Conservation (phyloP, 176 grass and related monocot genomes). For the Elaeis guineensis region DNA sequence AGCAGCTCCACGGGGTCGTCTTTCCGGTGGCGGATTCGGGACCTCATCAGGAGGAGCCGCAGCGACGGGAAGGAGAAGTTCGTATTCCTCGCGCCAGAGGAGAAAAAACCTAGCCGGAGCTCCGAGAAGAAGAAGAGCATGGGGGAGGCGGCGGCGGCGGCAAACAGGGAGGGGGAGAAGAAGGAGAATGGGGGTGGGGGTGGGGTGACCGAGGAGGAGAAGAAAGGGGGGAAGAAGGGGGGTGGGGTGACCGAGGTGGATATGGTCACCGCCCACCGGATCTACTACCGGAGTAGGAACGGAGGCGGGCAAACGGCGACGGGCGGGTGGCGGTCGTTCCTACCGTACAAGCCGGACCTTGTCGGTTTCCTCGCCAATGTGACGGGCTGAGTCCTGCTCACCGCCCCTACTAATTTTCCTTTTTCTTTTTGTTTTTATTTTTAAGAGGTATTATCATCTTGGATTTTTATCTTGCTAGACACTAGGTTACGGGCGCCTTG, state of each 20-base stretch:
- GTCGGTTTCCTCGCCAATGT: slow-evolving; percentile 77
- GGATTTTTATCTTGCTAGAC: background rate
- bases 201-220: too few relatives aligned
- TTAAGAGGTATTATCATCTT: too few relatives aligned
- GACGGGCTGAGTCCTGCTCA: slow-evolving; percentile 54
- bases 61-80: slow-evolving; percentile 85
- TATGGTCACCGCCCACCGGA: background rate
- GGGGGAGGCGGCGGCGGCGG: background rate
- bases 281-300: background rate
- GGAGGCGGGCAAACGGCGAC: slow-evolving; percentile 14
- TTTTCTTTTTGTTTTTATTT: slow-evolving; percentile 1
- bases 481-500: too few relatives aligned
- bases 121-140: slow-evolving; percentile 10
- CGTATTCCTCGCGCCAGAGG: slow-evolving; percentile 49
- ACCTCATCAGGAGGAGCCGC: slow-evolving; percentile 70
- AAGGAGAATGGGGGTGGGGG: slow-evolving; percentile 15
- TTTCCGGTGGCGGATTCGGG: slow-evolving; percentile 66
- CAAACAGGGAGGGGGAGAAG: too few relatives aligned
- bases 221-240: too few relatives aligned
- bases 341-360: slow-evolving; percentile 65
- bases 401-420: slow-evolving; percentile 37
- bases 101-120: background rate
- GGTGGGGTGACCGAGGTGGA: slow-evolving; percentile 26
- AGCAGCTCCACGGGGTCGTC: slow-evolving; percentile 76
- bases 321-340: slow-evolving; percentile 3